Conservation (phyloP, 2,329 filamentous ascomycete genomes). For the Cladophialophora carrionii region DNA sequence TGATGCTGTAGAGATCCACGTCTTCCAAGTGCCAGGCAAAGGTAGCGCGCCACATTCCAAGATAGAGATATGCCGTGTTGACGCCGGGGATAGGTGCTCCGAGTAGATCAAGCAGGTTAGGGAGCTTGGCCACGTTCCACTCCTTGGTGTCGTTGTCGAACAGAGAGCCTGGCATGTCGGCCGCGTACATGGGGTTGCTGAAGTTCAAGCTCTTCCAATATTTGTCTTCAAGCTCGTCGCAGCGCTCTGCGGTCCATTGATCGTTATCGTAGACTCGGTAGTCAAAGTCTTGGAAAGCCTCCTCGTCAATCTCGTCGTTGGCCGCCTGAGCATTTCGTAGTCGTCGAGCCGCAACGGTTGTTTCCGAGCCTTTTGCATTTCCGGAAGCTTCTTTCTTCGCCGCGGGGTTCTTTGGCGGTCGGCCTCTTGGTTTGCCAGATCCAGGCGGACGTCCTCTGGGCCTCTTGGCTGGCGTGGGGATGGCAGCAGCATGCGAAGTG, state of each 20-base stretch:
- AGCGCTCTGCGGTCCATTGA: slow-evolving; percentile 87
- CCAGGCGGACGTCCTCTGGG: slow-evolving; percentile 51
- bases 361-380: slow-evolving; percentile 57
- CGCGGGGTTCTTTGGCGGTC: slow-evolving; percentile 48
- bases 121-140: slow-evolving; percentile 95
- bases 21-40: slow-evolving; percentile 99
- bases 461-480: slow-evolving; percentile 42
- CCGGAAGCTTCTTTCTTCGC: slow-evolving; percentile 60
- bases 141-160: slow-evolving; percentile 81
- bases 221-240: slow-evolving; percentile 87
- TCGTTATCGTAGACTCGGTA: slow-evolving; percentile 82
- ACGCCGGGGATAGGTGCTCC: slow-evolving; percentile 96
- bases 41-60: slow-evolving; percentile 99
- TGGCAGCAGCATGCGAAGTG: slow-evolving; percentile 38
- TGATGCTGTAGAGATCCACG: slow-evolving; percentile 98
- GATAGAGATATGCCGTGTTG: slow-evolving; percentile 95
- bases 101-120: slow-evolving; percentile 89
- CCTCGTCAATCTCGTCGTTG: slow-evolving; percentile 81
- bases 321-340: slow-evolving; percentile 80
- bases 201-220: slow-evolving; percentile 99
- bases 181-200: slow-evolving; percentile 90
- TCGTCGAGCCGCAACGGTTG: slow-evolving; percentile 80
- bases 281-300: slow-evolving; percentile 86
- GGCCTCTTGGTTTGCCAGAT: slow-evolving; percentile 38
- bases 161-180: slow-evolving; percentile 92